Conservation (phyloP, 1,284 basidiomycete genomes). For the Sphaerobolus stellatus region DNA sequence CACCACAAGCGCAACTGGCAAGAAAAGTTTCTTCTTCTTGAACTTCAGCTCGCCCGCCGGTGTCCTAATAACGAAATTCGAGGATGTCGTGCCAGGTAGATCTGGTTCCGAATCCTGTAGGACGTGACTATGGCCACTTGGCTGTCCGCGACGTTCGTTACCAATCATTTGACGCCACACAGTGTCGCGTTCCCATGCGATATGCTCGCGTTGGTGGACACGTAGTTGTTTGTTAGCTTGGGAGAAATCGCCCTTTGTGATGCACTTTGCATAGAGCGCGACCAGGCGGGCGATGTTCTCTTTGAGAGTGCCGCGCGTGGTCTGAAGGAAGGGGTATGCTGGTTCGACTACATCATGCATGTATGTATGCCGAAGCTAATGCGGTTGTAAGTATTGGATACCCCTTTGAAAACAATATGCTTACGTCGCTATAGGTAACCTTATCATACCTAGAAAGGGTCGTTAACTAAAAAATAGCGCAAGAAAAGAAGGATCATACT, state of each 20-base stretch:
- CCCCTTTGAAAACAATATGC: conserved; percentile 14
- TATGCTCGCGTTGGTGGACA: conserved; percentile 88
- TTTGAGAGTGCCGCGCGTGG: conserved; percentile 65
- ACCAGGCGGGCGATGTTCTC: conserved; percentile 62
- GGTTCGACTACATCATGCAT: conserved; percentile 74
- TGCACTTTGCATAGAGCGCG: conserved; percentile 84
- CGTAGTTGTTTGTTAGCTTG: conserved; percentile 81
- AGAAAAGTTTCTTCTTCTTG: conserved; percentile 60
- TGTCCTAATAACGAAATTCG: conserved; percentile 44
- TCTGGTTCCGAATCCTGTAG: conserved; percentile 53
- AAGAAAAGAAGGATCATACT: conserved; percentile 49
- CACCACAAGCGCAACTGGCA: conserved; percentile 55
- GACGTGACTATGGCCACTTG: conserved; percentile 46
- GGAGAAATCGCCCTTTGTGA: conserved; percentile 72
- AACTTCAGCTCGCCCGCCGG: conserved; percentile 65
- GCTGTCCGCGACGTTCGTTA: conserved; percentile 72
- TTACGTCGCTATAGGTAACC: conserved; percentile 77
- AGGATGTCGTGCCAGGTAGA: conserved; percentile 27
- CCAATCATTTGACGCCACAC: conserved; percentile 99
- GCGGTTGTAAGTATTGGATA: conserved; percentile 7
- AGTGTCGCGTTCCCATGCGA: conserved; percentile 93
- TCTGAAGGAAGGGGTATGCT: conserved; percentile 65
- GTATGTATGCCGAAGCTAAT: conserved; percentile 79
- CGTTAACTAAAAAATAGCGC: conserved; percentile 5
- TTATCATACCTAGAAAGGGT: conserved; percentile 79